These are phyloP conservation scores for Ogataea trehaloabstinens DNA, from an alignment of 805 yeast species.

Conservation along the genomic window DNA sequence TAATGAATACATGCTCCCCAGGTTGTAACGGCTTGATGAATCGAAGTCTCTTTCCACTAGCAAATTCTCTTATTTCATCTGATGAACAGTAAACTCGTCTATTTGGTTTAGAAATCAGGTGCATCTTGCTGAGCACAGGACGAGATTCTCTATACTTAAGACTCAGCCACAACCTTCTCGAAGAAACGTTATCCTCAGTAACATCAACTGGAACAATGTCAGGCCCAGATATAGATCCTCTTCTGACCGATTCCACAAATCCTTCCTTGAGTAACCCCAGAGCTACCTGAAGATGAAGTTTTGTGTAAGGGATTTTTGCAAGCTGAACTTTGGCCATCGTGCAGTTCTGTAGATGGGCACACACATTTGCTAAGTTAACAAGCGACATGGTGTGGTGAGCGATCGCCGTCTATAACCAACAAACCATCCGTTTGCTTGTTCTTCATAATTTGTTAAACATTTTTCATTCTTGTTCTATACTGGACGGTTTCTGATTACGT, in stretches of 20 bases:
- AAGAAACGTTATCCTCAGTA: constrained; percentile 82
- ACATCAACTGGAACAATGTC: constrained; percentile 71
- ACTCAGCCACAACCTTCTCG: constrained; percentile 89
- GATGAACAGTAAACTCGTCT: constrained; percentile 63
- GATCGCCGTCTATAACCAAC: no score
- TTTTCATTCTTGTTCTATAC: no score
- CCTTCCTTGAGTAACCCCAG: constrained; percentile 89
- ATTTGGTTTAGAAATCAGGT: constrained; percentile 81
- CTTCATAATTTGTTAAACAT: no score
- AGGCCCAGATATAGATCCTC: constrained; percentile 85
- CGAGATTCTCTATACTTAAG: constrained; percentile 79
- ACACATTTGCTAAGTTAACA: constrained; percentile 76
- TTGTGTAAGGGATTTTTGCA: constrained; percentile 80
- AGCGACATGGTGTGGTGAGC: constrained; percentile 68
- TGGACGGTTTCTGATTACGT: no score
- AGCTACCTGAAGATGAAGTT: constrained; percentile 79
- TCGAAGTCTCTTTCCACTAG: constrained; percentile 74
- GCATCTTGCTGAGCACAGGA: constrained; percentile 72
- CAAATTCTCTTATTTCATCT: constrained; percentile 67
- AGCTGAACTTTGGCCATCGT: constrained; percentile 68
- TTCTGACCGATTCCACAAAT: constrained; percentile 75
- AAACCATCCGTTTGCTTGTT: no score
- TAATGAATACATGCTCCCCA: constrained; percentile 80
- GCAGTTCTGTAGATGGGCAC: constrained; percentile 89
- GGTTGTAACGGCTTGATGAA: constrained; percentile 79